Base-by-base conservation (phyloP, 2,329 filamentous ascomycete species). In the Exutisphaerella laricina region DNA sequence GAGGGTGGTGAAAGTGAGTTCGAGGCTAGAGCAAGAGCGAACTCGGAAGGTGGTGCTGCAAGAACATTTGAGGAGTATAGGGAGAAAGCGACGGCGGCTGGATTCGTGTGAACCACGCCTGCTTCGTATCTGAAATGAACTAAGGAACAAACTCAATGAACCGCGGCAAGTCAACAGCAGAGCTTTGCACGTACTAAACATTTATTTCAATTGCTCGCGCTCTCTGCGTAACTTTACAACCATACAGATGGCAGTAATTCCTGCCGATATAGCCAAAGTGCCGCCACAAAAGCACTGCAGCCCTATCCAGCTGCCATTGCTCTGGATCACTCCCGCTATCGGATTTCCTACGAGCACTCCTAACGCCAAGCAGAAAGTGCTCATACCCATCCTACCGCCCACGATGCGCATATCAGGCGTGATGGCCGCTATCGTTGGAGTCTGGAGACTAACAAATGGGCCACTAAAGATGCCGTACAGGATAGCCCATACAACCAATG, bases 41-140 rank as follows among this genome's bases (percentile, higher is more conserved):
- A 63, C 45, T 46, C 45, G 1, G 49, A 52, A 43, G 46, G 57
- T 40, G 45, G 58, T 25, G 53, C 58, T 46, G 46, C 61, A 43
- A 55, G 62, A 56, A 64, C 60, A 4, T 72, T 73, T 51, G 66
- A 72, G 53, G 69, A 73, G 54, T 73, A 71, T 56, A 58, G 70
- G 41, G 64, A 66, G 50, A 70, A 66, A 51, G 59, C 58, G 18
- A 56, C 51, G 23, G 64, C 61, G 13, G 63, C 57, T 7, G 64
- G 64, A 10, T 63, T 59, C 41, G 46, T 35, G 33, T 35, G 13
- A n/a, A n/a, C n/a, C n/a, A n/a, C n/a, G n/a, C n/a, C n/a, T n/a
- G n/a, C n/a, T n/a, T n/a, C n/a, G n/a, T n/a, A n/a, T n/a, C n/a
- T n/a, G n/a, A n/a, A n/a, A n/a, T n/a, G n/a, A n/a, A n/a, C n/a